These are phyloP conservation scores for Didymella arachidicola DNA, from an alignment of 2,329 filamentous ascomycete species.

Conservation along the genomic window DNA sequence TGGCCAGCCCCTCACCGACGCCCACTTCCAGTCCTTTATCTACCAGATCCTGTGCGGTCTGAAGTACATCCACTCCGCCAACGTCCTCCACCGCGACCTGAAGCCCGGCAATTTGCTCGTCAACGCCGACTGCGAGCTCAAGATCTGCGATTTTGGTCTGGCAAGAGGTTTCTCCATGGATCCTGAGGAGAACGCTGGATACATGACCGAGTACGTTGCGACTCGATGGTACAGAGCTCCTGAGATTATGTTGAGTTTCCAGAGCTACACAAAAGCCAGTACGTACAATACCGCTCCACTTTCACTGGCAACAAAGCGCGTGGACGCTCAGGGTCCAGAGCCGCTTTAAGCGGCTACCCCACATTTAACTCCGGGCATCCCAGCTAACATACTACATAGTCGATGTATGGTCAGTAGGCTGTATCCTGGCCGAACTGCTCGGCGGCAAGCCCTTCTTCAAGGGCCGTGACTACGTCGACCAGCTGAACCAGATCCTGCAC, in stretches of 20 bases:
- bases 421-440: slow-evolving; percentile 94
- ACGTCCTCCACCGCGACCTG: slow-evolving; percentile 94
- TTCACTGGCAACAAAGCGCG: neutral
- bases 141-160: slow-evolving; percentile 98
- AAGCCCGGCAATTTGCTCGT: slow-evolving; percentile 97
- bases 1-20: slow-evolving; percentile 94
- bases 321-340: slow-evolving; percentile 8
- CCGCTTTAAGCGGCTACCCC: slow-evolving; percentile 9
- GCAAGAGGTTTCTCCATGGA: slow-evolving; percentile 97
- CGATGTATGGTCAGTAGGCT: slow-evolving; percentile 98
- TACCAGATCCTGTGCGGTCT: slow-evolving; percentile 99
- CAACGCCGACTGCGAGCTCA: slow-evolving; percentile 98
- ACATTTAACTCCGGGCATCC: slow-evolving; percentile 20
- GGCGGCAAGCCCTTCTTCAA: slow-evolving; percentile 99
- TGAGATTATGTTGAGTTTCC: slow-evolving; percentile 99
- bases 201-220: slow-evolving; percentile 99
- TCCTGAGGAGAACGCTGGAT: slow-evolving; percentile 96
- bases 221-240: slow-evolving; percentile 98
- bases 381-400: slow-evolving; percentile 63
- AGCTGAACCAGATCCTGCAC: slow-evolving; percentile 98
- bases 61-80: slow-evolving; percentile 99
- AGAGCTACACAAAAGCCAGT: slow-evolving; percentile 99
- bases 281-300: slow-evolving; percentile 57
- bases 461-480: slow-evolving; percentile 97
- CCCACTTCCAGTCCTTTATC: slow-evolving; percentile 99